A percentile compares a stretch with the other conserved stretches of the same genome.
Conservation (phyloP, 768 basidiomycete species). For the Xerocomus spinulosus region DNA sequence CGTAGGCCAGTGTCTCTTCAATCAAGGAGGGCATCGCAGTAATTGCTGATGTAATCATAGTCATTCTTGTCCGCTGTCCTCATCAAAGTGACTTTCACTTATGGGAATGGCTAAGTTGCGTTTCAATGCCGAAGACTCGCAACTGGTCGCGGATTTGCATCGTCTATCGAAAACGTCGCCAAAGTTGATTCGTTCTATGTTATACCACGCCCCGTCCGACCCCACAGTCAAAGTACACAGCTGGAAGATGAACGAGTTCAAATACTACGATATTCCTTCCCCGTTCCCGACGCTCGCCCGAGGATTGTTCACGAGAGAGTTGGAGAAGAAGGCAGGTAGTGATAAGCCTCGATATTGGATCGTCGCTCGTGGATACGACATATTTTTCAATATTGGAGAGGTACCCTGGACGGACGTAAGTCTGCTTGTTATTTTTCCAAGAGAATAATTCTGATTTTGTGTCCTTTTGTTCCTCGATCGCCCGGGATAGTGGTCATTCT, state of each 20-base stretch:
- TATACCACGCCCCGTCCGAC: slow-evolving; percentile 55
- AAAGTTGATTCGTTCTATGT: slow-evolving; percentile 60
- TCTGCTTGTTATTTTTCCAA: slow-evolving; percentile 5
- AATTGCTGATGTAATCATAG: no score
- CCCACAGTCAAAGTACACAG: slow-evolving; percentile 57
- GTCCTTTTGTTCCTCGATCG: no score
- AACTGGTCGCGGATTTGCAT: slow-evolving; percentile 54
- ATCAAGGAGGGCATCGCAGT: no score
- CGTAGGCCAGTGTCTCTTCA: no score
- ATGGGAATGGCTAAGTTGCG: slow-evolving; percentile 24
- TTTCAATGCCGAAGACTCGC: slow-evolving; percentile 43
- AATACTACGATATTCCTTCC: slow-evolving; percentile 83
- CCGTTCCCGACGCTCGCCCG: slow-evolving; percentile 95
- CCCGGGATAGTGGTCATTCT: slow-evolving; percentile 72
- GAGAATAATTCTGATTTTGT: no score
- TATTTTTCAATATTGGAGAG: slow-evolving; percentile 98
- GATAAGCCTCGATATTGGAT: slow-evolving; percentile 50
- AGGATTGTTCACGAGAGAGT: slow-evolving; percentile 74
- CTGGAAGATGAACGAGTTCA: slow-evolving; percentile 99
- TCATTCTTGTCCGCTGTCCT: no score
- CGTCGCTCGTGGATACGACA: slow-evolving; percentile 91
- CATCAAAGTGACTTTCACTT: no score
- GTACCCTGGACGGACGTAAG: slow-evolving; percentile 91
- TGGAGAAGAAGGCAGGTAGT: slow-evolving; percentile 30
- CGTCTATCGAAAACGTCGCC: slow-evolving; percentile 49